Evolutionary conservation across 2,329 filamentous ascomycete genomes (phyloP).

Genomic region (Fusarium drepaniforme): DNA sequence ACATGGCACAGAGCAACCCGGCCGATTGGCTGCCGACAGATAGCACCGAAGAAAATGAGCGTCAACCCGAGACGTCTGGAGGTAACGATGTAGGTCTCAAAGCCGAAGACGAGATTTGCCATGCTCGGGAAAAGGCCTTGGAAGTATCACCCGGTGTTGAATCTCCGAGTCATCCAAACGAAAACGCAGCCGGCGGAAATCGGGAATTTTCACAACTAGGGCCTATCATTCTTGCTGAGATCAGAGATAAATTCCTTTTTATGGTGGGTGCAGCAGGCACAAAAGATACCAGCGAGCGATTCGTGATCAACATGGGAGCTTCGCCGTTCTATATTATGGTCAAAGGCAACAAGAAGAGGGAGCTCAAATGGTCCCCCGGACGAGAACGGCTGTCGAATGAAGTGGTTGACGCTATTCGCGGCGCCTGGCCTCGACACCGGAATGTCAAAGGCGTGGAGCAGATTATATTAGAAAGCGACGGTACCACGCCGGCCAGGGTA

Average conservation of each 20-base stretch:
- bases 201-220: too few species aligned
- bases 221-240: fast-evolving
- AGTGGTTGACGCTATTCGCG: neutral
- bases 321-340: neutral
- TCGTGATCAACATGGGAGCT: too few species aligned
- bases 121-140: neutral
- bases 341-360: neutral
- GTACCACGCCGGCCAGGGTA: neutral
- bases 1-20: neutral
- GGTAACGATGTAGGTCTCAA: neutral
- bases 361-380: neutral
- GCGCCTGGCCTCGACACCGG: neutral
- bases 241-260: neutral
- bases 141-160: too few species aligned
- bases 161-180: too few species aligned
- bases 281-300: too few species aligned
- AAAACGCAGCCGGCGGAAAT: too few species aligned
- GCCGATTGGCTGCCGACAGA: neutral
- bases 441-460: neutral
- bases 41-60: neutral
- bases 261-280: neutral
- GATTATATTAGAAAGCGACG: neutral
- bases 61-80: neutral
- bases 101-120: neutral
- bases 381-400: neutral